These are phyloP conservation scores for Thelonectria discophora DNA, from an alignment of 2,329 filamentous ascomycete species.

Conservation along the genomic window DNA sequence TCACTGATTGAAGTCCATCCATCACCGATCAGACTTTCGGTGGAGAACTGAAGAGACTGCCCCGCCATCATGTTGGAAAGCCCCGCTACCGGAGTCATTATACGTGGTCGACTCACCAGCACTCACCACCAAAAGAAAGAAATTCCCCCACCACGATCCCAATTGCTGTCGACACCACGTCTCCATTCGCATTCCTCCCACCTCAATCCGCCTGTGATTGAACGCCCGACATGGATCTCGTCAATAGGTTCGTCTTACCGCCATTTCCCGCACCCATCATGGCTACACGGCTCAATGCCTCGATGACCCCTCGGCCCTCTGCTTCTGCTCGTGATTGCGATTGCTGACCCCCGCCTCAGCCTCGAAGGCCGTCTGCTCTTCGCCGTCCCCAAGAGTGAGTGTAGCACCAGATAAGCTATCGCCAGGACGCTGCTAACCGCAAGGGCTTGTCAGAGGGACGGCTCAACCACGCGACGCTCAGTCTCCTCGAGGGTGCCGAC, in stretches of 20 bases:
- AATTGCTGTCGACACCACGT: not conserved
- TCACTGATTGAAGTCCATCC: too few species aligned
- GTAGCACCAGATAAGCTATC: not conserved
- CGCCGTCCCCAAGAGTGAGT: constrained; percentile 97
- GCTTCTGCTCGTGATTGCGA: not conserved
- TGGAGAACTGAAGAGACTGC: constrained; percentile 13
- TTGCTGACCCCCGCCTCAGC: constrained; percentile 56
- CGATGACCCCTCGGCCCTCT: not conserved
- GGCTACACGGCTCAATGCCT: not conserved
- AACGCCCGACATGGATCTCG: constrained; percentile 57
- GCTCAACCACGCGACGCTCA: constrained; percentile 85
- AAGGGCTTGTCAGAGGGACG: constrained; percentile 76
- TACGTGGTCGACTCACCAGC: constrained; percentile 8
- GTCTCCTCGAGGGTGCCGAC: constrained; percentile 91
- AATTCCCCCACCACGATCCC: constrained; percentile 32
- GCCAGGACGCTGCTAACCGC: not conserved
- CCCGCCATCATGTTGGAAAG: constrained; percentile 38
- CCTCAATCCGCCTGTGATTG: not conserved
- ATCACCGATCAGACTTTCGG: not conserved
- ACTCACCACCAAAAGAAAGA: constrained; percentile 39
- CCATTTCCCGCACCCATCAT: not conserved
- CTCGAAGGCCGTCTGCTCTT: constrained; percentile 93
- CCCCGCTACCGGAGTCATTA: constrained; percentile 42
- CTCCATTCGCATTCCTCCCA: not conserved
- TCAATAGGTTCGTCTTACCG: constrained; percentile 58